Conservation (phyloP, 495 filamentous ascomycete species). For the Aspergillus olivimuriae region DNA sequence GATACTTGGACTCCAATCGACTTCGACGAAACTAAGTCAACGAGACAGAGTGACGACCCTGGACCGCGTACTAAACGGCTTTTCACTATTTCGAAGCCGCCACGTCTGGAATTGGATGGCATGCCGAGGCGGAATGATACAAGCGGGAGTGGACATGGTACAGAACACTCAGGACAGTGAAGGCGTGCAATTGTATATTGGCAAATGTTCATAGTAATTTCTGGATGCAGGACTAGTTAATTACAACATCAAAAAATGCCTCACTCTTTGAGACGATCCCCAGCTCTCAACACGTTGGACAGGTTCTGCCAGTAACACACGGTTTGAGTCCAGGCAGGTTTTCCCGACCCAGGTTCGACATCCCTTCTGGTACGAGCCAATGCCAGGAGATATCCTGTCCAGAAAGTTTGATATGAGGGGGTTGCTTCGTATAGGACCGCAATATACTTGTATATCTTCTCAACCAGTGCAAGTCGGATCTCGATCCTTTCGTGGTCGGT, state of each 20-base stretch:
- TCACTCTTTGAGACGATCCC: neutral
- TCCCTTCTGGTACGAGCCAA: neutral
- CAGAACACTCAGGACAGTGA: no score
- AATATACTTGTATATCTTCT: constrained; percentile 1
- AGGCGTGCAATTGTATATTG: no score
- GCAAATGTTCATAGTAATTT: neutral
- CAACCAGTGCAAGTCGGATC: neutral
- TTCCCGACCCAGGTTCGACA: neutral
- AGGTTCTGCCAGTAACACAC: constrained; percentile 1
- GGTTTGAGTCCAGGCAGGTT: neutral
- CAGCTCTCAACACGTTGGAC: neutral
- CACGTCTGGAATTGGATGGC: neutral
- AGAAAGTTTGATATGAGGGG: neutral
- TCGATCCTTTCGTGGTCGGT: neutral
- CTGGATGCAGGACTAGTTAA: neutral
- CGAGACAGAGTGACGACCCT: neutral
- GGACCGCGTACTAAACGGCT: neutral
- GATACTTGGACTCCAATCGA: constrained; percentile 1
- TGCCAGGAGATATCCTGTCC: neutral
- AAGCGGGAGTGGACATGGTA: no score
- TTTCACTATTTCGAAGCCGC: constrained; percentile 3
- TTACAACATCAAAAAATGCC: no score
- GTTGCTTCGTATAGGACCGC: no score
- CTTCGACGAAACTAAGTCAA: neutral
- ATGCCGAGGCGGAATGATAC: neutral